Evolutionary conservation across 2,329 filamentous ascomycete species (phyloP), one percentile per base, ranked within the genome.

Genomic region (Neospermospora avenae): DNA sequence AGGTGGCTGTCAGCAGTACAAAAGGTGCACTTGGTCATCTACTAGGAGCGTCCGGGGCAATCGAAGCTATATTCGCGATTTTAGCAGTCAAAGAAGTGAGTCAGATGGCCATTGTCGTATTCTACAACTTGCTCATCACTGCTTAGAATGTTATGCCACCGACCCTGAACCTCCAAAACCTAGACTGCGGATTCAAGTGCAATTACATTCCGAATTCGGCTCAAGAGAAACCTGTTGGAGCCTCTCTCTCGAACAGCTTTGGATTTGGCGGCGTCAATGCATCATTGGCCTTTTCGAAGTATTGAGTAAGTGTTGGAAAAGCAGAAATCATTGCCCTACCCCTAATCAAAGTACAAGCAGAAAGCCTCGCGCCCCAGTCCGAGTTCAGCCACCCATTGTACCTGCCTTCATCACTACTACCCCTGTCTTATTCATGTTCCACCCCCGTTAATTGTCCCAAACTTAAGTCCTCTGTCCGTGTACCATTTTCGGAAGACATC

Each of bases 261-360:
- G 95, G 95, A 0, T 99, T 99, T 77, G 95, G 95, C 11, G 95
- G 95, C 16, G 98, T 93, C 1, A 99, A 99, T 77, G 93, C 93
- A 44, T 92, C 86, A 57, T 77, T 99, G 39, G 92, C 92, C 55
- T 93, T 98, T 58, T 70, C 70, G 22, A 73, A 72, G 64, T 70
- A 70, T 44, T 57, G 42, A 65, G 28, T 31, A 37, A 28, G 44
- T 7, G 13, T 8, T 18, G 24, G 5, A 8, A 24, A 45, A 5
- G 8, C 24, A 18, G n/a, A 45, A 45, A 31, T 20, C 2, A 34
- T 28, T 37, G 18, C 16, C 11, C 20, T 24, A 22, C 35, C 22
- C n/a, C 48, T 51, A 37, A 5, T 22, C 10, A 14, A 31, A 13
- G 28, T 14, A n/a, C 18, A 3, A 53, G 31, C 16, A 55, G 42